These are phyloP conservation scores for Chloris gayana DNA, from an alignment of 176 grass and related monocot genomes.

Conservation along the genomic window DNA sequence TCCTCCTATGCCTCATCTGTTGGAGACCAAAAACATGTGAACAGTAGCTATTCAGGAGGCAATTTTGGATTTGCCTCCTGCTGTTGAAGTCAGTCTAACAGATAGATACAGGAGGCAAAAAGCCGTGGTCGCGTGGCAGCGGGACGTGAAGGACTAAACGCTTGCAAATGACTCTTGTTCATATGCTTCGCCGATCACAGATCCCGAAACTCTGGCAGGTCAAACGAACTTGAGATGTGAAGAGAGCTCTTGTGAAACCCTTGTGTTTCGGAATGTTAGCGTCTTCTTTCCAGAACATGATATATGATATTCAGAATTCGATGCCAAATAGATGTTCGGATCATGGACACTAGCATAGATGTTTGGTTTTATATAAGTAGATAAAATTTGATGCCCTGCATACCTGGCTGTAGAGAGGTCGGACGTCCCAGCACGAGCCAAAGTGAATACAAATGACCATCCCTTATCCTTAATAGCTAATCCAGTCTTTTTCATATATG, in stretches of 20 bases:
- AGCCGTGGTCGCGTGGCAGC: background rate
- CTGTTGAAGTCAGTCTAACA: no score
- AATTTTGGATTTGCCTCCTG: no score
- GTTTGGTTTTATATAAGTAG: background rate
- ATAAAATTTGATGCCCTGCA: no score
- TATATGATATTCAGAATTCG: background rate
- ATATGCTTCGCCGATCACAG: background rate
- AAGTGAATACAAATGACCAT: background rate
- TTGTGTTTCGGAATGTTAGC: background rate
- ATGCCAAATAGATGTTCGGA: background rate
- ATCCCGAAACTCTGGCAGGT: background rate
- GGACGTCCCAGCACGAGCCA: no score
- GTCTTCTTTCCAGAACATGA: background rate
- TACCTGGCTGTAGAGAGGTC: no score
- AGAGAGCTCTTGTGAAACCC: background rate
- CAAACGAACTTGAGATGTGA: background rate
- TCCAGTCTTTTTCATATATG: background rate
- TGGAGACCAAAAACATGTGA: no score
- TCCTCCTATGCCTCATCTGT: no score
- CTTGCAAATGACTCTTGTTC: constrained; percentile 30
- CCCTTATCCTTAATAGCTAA: background rate
- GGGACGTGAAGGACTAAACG: constrained; percentile 3
- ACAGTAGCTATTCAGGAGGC: no score
- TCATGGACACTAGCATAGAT: background rate
- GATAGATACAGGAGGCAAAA: background rate